These are phyloP conservation scores for Pontederia paniculata DNA, from an alignment of 176 grass and related monocot genomes.

Conservation along the genomic window DNA sequence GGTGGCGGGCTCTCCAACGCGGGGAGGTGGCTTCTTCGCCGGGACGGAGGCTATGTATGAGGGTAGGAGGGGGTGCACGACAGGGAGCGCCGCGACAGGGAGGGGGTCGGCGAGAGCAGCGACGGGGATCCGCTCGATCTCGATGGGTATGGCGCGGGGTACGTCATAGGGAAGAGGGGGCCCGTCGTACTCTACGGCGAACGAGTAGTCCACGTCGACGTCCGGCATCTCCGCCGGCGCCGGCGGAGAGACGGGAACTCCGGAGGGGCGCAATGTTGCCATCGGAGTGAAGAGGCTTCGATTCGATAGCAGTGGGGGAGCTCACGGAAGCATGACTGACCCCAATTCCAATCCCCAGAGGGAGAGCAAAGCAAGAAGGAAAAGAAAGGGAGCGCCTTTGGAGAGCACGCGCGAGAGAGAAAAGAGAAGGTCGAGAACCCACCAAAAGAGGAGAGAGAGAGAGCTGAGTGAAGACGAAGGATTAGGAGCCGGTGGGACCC, in stretches of 20 bases:
- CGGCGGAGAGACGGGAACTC: background rate
- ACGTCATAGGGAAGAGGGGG: conserved; percentile 1
- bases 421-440: too few species aligned
- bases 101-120: conserved; percentile 8
- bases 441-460: too few species aligned
- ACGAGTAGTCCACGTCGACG: conserved; percentile 11
- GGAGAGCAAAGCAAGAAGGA: too few species aligned
- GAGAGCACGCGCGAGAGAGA: too few species aligned
- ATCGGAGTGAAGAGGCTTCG: background rate
- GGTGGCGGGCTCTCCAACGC: conserved; percentile 2
- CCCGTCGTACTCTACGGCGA: conserved; percentile 8
- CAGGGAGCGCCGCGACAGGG: conserved; percentile 36
- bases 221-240: background rate
- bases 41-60: conserved; percentile 32
- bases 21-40: conserved; percentile 6
- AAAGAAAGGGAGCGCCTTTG: too few species aligned
- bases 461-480: too few species aligned
- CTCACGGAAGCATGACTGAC: too few species aligned
- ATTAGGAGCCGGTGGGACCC: too few species aligned
- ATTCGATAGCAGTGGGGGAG: too few species aligned
- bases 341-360: too few species aligned
- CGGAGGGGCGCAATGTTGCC: conserved; percentile 23
- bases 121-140: conserved; percentile 4
- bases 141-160: conserved; percentile 6
- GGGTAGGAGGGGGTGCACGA: conserved; percentile 65